These are phyloP conservation scores for Urostyla sp. DNA, from an alignment of 73 alveolate species.

Conservation along the genomic window DNA sequence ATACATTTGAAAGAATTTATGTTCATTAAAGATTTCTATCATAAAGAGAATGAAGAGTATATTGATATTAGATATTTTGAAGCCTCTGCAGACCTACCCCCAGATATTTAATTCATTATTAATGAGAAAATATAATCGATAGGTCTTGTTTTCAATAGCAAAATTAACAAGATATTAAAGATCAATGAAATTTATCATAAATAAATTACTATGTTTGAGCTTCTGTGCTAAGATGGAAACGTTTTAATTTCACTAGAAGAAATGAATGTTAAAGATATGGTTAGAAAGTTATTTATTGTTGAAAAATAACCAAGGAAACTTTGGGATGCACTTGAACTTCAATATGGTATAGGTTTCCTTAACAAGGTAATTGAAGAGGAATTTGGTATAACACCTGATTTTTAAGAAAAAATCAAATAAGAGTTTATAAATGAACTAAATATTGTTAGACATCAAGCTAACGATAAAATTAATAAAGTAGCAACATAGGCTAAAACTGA, in stretches of 20 bases:
- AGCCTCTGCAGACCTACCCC: constrained; percentile 45
- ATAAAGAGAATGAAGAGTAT: constrained; percentile 17
- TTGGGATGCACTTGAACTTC: constrained; percentile 54
- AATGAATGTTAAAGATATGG: constrained; percentile 45
- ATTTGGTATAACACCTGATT: constrained; percentile 57
- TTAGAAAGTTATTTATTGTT: constrained; percentile 43
- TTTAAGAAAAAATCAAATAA: constrained; percentile 29
- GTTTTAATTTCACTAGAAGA: constrained; percentile 4
- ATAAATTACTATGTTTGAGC: constrained; percentile 24
- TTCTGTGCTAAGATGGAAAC: constrained; percentile 48
- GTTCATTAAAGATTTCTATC: constrained; percentile 5
- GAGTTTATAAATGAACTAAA: constrained; percentile 15
- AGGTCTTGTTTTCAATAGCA: background rate
- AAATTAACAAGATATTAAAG: constrained; percentile 12
- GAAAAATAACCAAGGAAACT: constrained; percentile 42
- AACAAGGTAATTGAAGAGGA: constrained; percentile 53
- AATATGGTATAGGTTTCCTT: constrained; percentile 61
- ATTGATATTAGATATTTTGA: constrained; percentile 51
- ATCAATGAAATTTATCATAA: constrained; percentile 2
- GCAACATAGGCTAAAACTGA: constrained; percentile 4
- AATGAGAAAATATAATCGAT: constrained; percentile 19
- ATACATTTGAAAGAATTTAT: constrained; percentile 46
- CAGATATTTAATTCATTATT: constrained; percentile 23
- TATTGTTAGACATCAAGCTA: constrained; percentile 38
- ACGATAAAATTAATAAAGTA: constrained; percentile 6